These are phyloP conservation scores for Volvox reticuliferus DNA, from an alignment of 139 green algal species.

Conservation along the genomic window DNA sequence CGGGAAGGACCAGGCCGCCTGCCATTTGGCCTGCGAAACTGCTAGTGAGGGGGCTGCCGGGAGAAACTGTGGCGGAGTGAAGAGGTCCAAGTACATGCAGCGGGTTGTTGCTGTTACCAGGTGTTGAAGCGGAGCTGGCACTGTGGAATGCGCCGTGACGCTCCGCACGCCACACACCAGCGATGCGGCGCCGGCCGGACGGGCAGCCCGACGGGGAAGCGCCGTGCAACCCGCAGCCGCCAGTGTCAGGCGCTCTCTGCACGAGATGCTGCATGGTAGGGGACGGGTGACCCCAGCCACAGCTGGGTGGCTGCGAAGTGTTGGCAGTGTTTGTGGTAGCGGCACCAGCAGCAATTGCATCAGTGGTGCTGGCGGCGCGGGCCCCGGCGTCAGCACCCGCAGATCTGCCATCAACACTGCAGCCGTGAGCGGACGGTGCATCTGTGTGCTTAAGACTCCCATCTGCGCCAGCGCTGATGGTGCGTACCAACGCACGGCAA, in stretches of 20 bases:
- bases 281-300: not conserved
- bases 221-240: not conserved
- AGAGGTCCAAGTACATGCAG: not conserved
- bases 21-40: not conserved
- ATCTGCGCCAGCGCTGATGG: not conserved
- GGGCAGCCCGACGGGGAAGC: not conserved
- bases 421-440: not conserved
- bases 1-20: not conserved
- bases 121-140: not conserved
- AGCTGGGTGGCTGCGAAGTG: not conserved
- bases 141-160: not conserved
- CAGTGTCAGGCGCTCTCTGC: not conserved
- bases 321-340: not conserved
- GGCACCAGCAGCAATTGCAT: not conserved
- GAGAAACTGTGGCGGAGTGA: no score
- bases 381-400: not conserved
- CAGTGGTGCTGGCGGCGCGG: not conserved
- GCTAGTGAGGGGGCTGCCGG: not conserved
- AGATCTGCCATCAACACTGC: not conserved
- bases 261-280: not conserved
- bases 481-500: not conserved
- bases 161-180: constrained; percentile 6
- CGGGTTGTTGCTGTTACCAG: constrained; percentile 7
- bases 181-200: not conserved
- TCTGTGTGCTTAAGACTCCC: not conserved